Evolutionary conservation across 306 rosid genomes (phyloP), one percentile per base, ranked within the genome.

Genomic region (Hippophae rhamnoides): DNA sequence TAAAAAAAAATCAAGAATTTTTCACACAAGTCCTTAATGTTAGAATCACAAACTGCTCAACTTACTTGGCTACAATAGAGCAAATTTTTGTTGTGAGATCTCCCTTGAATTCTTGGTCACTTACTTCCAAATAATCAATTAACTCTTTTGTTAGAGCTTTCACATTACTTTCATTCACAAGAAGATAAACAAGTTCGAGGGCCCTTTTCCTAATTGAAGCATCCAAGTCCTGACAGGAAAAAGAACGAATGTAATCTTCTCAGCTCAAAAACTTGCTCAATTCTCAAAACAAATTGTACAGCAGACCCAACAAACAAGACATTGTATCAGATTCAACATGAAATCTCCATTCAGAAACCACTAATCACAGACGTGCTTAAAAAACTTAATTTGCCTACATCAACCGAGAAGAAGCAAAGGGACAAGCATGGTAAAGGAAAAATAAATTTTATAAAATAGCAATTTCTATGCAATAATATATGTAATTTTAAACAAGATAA

Each of bases 131-230:
- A 76, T 84, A 86, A 47, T 88, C 99, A 75, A 92, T 72, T 12
- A 92, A 82, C 73, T 92, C 99, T 84, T 88, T 86, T 11, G 86
- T 86, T 47, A 92, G 79, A 70, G 93, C 81, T 78, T 82, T 92
- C 77, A 86, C 97, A 65, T 84, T 92, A 76, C 75, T 85, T 62
- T 84, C 99, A 58, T 92, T 92, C 64, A 92, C 77, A 75, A 92
- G 84, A 74, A 79, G 76, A 54, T 86, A 92, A 59, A 86, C 95
- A 80, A 92, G 99, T 76, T 88, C 99, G 69, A 92, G 96, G 45
- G 99, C 99, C 78, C 96, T 86, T 80, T 92, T 92, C 56, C 89
- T 83, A 71, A 92, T 92, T 67, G 97, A 86, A 64, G 99, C 97
- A 69, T 92, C 99, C 63, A 82, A 75, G 79, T 92, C 99, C 96